Base-by-base conservation (phyloP, 352 stramenopile species). In the Phytophthora sp. region DNA sequence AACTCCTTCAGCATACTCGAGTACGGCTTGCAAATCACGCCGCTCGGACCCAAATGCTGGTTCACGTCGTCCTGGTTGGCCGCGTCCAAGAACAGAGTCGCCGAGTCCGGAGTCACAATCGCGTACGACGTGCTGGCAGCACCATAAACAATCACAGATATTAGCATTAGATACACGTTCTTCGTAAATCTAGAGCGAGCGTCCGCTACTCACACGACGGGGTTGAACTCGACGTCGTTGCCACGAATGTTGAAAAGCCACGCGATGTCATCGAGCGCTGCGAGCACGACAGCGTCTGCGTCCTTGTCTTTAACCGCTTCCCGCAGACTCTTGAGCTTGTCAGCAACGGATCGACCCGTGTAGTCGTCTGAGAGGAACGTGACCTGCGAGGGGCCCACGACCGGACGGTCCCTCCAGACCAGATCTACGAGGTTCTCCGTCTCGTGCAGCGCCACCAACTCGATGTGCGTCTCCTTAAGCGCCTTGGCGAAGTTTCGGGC, bases 181-280 rank as follows among this genome's bases (percentile, higher is more conserved):
- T n/a, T n/a, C n/a, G n/a, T n/a, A n/a, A n/a, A n/a, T n/a, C n/a
- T n/a, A n/a, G n/a, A n/a, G n/a, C n/a, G n/a, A n/a, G n/a, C n/a
- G n/a, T n/a, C n/a, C n/a, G n/a, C n/a, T n/a, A 90, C 91, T 66
- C 97, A 98, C 70, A 98, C 95, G 5, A 99, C 94, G 7, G 98
- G 98, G 74, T 98, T 99, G 65, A 97, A 99, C 63, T 96, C 86
- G 57, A 99, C 88, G 73, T 99, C 98, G 45, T 88, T 90, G 57
- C 96, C 98, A 23, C 98, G 91, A 27, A 99, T 89, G 79, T 99
- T 99, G 57, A 99, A 92, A 4, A 99, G 87, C 88, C 98, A 99
- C 30, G 89, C 90, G 29, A 98, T 97, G 69, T 99, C 98, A 70
- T 99, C 97, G 7, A 99, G 84, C 5, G 96, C 94, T 23, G 90